Conservation (phyloP, 768 basidiomycete genomes). For the Lentinula sp. region DNA sequence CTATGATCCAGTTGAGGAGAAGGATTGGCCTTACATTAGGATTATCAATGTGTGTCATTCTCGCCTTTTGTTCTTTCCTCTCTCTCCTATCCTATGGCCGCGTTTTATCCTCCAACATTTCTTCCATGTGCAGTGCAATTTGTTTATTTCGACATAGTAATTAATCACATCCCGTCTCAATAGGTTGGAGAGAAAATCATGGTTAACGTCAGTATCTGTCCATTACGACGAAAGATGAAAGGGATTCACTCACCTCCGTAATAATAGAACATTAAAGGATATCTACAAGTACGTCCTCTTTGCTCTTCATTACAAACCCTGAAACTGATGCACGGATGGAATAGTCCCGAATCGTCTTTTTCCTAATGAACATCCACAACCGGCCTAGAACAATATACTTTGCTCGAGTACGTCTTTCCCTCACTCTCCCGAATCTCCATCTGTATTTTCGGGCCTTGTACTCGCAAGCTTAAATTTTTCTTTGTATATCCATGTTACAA, state of each 20-base stretch:
- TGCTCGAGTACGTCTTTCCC: slow-evolving; percentile 62
- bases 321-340: background rate
- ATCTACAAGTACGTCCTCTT: slow-evolving; percentile 59
- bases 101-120: background rate
- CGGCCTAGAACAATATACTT: slow-evolving; percentile 92
- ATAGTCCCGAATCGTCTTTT: slow-evolving; percentile 94
- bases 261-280: slow-evolving; percentile 74
- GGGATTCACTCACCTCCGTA: background rate
- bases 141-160: background rate
- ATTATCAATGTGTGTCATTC: slow-evolving; percentile 63
- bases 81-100: too few relatives aligned
- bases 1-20: slow-evolving; percentile 90
- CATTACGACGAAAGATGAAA: background rate
- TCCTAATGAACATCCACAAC: slow-evolving; percentile 99
- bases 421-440: background rate
- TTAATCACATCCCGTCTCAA: background rate
- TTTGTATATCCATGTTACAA: too few relatives aligned
- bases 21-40: slow-evolving; percentile 89
- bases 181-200: slow-evolving; percentile 95
- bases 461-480: too few relatives aligned
- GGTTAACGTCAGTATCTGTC: slow-evolving; percentile 63
- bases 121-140: background rate
- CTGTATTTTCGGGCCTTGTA: too few relatives aligned
- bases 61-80: slow-evolving; percentile 8
- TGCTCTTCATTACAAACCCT: slow-evolving; percentile 2